Base-by-base conservation (phyloP, 1,284 basidiomycete species). In the Sanguinoderma infundibulare region DNA sequence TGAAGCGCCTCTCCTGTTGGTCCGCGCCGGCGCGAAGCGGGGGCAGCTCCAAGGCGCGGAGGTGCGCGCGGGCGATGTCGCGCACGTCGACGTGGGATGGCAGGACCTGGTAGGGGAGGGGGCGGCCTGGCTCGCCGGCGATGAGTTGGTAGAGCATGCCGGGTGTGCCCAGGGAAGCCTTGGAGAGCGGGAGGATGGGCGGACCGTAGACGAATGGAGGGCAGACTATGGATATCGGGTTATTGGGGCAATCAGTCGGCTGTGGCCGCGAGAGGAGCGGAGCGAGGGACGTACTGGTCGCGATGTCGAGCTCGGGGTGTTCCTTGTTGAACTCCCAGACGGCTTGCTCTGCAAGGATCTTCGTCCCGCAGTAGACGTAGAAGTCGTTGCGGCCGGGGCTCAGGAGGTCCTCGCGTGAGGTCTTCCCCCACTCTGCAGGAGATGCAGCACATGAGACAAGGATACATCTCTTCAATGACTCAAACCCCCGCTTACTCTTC, bases 1-100 rank as follows among this genome's bases (percentile, higher is more conserved):
- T 52, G 60, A 73, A 64, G 22, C 73, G 71, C 61, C 15, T 51
- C n/a, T 35, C 7, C 32, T 51, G 49, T 10, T 20, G 49, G 12
- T 51, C 49, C 3, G 32, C 49, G 3, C 49, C 32, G 1, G 32
- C 20, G 20, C n/a, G 49, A 5, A 51, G 32, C 5, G 32, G 49
- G 7, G 32, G 20, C 5, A 51, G 49, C 32, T 51, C 49, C n/a
- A 51, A 12, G n/a, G 49, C 49, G 20, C 49, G 49, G 32, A 51
- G 3, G 49, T 51, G 49, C 9, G 49, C 49, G n/a, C 49, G 49
- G 20, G 49, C 49, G 49, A 51, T 30, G 32, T 51, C 49, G 49
- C 49, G 49, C 1, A 32, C 49, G 28, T 51, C 30, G 47, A 51
- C 20, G 20, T 51, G 49, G 32, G 35, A 51, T n/a, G 49, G 49